These are phyloP conservation scores for Colletotrichum melonis DNA, from an alignment of 2,329 filamentous ascomycete species.

Conservation along the genomic window DNA sequence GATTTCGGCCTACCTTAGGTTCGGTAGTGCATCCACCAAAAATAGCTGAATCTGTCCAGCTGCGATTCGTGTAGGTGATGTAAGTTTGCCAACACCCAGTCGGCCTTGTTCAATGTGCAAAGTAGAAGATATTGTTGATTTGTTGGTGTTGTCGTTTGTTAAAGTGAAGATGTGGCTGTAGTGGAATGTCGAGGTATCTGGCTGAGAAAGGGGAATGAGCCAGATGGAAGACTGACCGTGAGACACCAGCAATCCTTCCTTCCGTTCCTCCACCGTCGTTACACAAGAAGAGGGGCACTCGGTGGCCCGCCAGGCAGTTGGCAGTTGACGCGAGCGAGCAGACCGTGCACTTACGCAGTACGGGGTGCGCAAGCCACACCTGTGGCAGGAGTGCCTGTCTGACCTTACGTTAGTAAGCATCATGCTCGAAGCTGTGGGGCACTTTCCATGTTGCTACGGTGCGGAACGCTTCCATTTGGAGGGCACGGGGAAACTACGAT, in stretches of 20 bases:
- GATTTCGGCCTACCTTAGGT: neutral
- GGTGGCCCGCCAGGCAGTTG: slow-evolving; percentile 6
- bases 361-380: neutral
- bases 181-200: neutral
- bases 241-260: neutral
- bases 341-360: neutral
- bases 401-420: slow-evolving; percentile 15
- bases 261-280: slow-evolving; percentile 2
- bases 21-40: neutral
- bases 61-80: neutral
- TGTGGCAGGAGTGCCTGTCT: neutral
- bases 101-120: neutral
- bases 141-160: neutral
- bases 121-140: neutral
- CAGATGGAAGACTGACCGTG: neutral
- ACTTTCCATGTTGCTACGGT: neutral
- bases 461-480: slow-evolving; percentile 5
- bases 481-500: neutral
- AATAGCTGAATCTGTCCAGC: neutral
- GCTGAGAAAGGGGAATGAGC: slow-evolving; percentile 6
- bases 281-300: slow-evolving; percentile 24
- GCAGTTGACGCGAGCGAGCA: neutral
- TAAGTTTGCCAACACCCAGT: neutral
- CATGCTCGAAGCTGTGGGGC: neutral
- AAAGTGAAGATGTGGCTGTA: neutral